Base-by-base conservation (phyloP, 1,284 basidiomycete genomes). In the Nidula niveotomentosa region DNA sequence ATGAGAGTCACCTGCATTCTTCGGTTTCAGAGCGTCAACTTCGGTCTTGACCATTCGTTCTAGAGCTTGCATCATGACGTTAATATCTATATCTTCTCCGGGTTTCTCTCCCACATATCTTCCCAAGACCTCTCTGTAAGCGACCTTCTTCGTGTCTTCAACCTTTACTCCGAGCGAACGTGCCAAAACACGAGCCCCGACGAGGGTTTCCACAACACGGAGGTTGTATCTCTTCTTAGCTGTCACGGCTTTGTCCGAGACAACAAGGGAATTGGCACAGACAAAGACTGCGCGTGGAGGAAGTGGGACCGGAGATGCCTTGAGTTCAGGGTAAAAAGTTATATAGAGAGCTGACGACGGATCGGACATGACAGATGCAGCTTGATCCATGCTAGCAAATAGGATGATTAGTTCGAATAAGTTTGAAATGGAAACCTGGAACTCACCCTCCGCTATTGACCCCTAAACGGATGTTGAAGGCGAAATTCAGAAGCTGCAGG, bases 131-230 rank as follows among this genome's bases (percentile, higher is more conserved):
- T 80, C 78, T 51, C 82, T 67, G 17, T 78, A 62, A 0, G 82
- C 83, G 17, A 84, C 69, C 57, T 73, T 78, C 60, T 90, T 85
- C 30, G 67, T 73, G 34, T 88, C 67, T 0, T 76, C 79, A 36
- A 92, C 79, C 5, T 75, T 68, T 2, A 76, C 50, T 6, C 67
- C 67, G 12, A 77, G 59, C 18, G 58, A 55, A 30, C 77, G 76
- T 0, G 85, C 84, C 9, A 96, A 79, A 6, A 93, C 76, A 12
- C 90, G 80, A 0, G 93, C 90, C 1, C 85, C 88, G 51, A 86
- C 87, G 33, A 93, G 84, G 0, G 88, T 91, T 71, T 96, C 94
- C 15, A 95, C 88, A 17, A 94, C 92, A 17, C 93, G 88, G 36
- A 96, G 77, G 68, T 96, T 96, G 76, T 95, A 95, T 47, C 86